Base-by-base conservation (phyloP, 164 flowering plant species). In the Chimonanthus praecox region DNA sequence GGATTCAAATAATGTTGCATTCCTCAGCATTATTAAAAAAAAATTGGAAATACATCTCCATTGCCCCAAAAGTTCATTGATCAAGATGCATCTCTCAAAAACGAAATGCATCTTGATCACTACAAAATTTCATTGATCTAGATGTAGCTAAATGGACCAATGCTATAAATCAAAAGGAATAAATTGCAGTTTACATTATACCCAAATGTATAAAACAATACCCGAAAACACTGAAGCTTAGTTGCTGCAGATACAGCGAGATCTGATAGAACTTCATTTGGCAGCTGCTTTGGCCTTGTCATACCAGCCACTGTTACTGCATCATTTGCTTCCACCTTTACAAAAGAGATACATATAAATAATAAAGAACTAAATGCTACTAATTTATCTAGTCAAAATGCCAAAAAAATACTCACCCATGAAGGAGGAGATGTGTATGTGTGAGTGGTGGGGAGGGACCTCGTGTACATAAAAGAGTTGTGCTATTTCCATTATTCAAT, bases 251-350 rank as follows among this genome's bases (percentile, higher is more conserved):
- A 89, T 16, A 93, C 87, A 13, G 97, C 86, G 81, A 90, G 87
- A 74, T 93, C 98, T 43, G 97, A 80, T 47, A 92, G 81, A 68
- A 79, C 79, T 78, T 95, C 99, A 84, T 83, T 86, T 15, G 98
- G 94, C 70, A 91, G 81, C 70, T 72, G 92, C 82, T 95, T 95
- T 47, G 99, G 98, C 82, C 92, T 84, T 69, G 90, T 88, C 94
- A 91, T 93, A 51, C 92, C 83, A 63, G 94, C 94, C 76, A 95
- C 98, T 49, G 98, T 85, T 46, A 93, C 99, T 33, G 93, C 96
- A 82, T 95, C 97, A 82, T 95, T 93, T 67, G 90, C 90, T 83
- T 95, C 99, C 64, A 95, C 99, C 99, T 93, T 79, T 15, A 72
- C 7, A 73, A 45, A 13, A 13, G 44, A 47, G 11, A 49, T 7